Conservation (phyloP, 495 filamentous ascomycete genomes). For the Ascobolus immersus region DNA sequence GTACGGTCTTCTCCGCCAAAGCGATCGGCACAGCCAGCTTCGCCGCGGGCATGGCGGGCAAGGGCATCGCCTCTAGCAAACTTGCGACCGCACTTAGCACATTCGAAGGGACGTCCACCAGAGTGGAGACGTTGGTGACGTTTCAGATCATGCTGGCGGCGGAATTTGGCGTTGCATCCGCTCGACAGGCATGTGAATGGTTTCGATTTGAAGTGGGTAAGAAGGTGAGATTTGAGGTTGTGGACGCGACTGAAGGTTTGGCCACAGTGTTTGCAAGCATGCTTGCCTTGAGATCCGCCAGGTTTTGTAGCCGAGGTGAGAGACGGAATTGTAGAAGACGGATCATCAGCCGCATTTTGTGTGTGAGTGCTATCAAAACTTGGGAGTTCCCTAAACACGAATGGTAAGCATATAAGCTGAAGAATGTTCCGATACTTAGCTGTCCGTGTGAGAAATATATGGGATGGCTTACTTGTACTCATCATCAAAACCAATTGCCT, state of each 20-base stretch:
- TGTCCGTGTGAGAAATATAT: too few relatives aligned
- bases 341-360: too few relatives aligned
- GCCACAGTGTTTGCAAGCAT: constrained; percentile 85
- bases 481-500: too few relatives aligned
- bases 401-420: too few relatives aligned
- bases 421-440: too few relatives aligned
- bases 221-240: constrained; percentile 93
- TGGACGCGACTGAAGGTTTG: constrained; percentile 96
- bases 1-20: too few relatives aligned
- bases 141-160: constrained; percentile 84
- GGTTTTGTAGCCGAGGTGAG: too few relatives aligned
- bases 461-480: too few relatives aligned
- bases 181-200: constrained; percentile 71
- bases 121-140: constrained; percentile 90
- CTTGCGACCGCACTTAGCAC: constrained; percentile 71
- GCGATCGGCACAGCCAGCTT: constrained; percentile 81
- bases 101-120: constrained; percentile 82
- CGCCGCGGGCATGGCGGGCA: constrained; percentile 83
- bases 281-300: constrained; percentile 27
- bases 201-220: constrained; percentile 97
- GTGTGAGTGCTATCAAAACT: too few relatives aligned
- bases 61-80: constrained; percentile 92
- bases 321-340: too few relatives aligned
- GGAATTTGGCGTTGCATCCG: constrained; percentile 78
- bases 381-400: too few relatives aligned